Evolutionary conservation across 2,329 filamentous ascomycete genomes (phyloP).

Genomic region (Hypoxylon sp.): DNA sequence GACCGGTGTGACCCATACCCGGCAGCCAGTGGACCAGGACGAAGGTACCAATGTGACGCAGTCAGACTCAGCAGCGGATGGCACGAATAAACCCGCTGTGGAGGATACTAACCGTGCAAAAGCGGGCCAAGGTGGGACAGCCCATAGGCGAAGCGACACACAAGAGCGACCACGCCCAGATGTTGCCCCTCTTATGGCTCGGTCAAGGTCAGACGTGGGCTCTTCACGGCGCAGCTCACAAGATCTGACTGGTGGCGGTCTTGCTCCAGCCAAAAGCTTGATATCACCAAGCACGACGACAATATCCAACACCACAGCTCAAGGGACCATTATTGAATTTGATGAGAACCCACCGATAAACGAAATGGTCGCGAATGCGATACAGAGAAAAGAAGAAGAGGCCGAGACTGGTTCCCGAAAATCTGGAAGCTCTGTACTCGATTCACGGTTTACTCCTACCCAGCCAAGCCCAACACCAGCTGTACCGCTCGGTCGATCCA

Average conservation of each 20-base stretch:
- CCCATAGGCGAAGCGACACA: constrained; percentile 38
- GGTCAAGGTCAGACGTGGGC: constrained; percentile 52
- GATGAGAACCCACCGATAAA: constrained; percentile 51
- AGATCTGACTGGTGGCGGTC: constrained; percentile 51
- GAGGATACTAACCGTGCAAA: constrained; percentile 18
- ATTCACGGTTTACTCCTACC: constrained; percentile 63
- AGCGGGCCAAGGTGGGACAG: constrained; percentile 19
- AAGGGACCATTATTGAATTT: constrained; percentile 62
- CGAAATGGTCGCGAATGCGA: constrained; percentile 45
- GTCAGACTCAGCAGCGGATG: constrained; percentile 11
- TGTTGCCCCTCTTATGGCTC: constrained; percentile 50
- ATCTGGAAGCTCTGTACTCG: constrained; percentile 54
- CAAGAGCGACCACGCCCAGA: constrained; percentile 42
- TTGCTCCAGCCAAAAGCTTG: constrained; percentile 51
- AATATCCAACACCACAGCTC: constrained; percentile 60
- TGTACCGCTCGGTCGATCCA: constrained; percentile 70
- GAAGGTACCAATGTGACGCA: constrained; percentile 11
- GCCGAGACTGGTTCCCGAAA: constrained; percentile 37
- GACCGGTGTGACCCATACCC: constrained; percentile 18
- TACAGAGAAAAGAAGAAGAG: constrained; percentile 39
- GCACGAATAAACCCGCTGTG: constrained; percentile 15
- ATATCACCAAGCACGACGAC: constrained; percentile 56
- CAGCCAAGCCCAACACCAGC: constrained; percentile 62
- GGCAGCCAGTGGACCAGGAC: constrained; percentile 11
- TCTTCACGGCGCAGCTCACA: constrained; percentile 43